Percentiles rank a stretch among this genome's conserved stretches.
Conservation (phyloP, 345 rosid genomes). For the Trapa incisa region DNA sequence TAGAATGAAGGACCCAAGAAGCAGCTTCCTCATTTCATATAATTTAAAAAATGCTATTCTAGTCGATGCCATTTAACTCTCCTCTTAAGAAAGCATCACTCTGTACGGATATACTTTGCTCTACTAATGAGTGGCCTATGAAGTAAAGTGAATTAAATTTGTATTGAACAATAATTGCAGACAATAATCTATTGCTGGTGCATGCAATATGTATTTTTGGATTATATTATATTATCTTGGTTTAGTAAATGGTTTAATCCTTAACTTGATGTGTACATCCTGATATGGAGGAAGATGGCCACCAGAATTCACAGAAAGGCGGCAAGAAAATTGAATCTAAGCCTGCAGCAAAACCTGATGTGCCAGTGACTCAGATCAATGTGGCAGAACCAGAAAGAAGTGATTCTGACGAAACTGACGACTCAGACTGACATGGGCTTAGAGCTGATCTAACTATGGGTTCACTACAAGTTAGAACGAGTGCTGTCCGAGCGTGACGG, state of each 20-base stretch:
- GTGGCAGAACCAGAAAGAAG: slow-evolving; percentile 39
- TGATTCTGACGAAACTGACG: slow-evolving; percentile 93
- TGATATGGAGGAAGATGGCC: slow-evolving; percentile 51
- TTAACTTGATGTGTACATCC: slow-evolving; percentile 31
- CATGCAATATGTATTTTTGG: too few species aligned
- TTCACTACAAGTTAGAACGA: too few species aligned
- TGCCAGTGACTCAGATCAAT: slow-evolving; percentile 33
- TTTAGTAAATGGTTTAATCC: slow-evolving; percentile 14
- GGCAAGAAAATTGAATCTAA: slow-evolving; percentile 42
- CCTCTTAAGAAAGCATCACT: not conserved
- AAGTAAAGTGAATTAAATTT: not conserved
- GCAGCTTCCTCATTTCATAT: not conserved
- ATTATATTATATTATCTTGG: not conserved
- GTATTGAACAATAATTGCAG: too few species aligned
- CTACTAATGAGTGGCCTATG: not conserved
- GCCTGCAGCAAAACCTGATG: slow-evolving; percentile 47
- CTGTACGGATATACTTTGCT: not conserved
- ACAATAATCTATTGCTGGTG: too few species aligned
- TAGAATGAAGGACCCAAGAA: not conserved
- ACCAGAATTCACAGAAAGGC: slow-evolving; percentile 33
- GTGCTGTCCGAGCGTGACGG: too few species aligned
- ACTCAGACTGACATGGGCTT: slow-evolving; percentile 34
- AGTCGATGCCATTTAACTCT: slow-evolving; percentile 1
- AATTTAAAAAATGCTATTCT: not conserved
- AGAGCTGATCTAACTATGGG: too few species aligned